These are phyloP conservation scores for Chaetomium tenue DNA, from an alignment of 495 filamentous ascomycete genomes.

Conservation along the genomic window DNA sequence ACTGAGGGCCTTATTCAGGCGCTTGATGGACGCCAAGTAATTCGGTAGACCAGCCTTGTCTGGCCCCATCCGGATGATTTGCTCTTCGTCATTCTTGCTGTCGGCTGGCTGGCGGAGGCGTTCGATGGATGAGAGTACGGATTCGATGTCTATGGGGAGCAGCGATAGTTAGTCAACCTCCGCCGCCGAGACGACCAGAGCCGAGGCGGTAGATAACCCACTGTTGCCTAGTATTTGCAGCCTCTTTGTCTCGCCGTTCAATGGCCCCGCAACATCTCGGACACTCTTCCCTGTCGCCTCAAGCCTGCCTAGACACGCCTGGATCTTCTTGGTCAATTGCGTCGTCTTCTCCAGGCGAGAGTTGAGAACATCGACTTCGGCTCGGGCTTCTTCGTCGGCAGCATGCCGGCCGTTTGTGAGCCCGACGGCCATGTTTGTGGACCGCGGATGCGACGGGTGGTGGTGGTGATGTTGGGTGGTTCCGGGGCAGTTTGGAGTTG, in stretches of 20 bases:
- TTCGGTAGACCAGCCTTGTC: constrained; percentile 75
- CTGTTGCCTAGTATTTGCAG: constrained; percentile 80
- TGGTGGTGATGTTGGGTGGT: constrained; percentile 4
- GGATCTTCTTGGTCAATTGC: constrained; percentile 88
- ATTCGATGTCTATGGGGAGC: constrained; percentile 68
- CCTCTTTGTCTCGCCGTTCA: constrained; percentile 87
- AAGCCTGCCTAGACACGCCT: constrained; percentile 77
- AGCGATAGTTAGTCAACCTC: constrained; percentile 24
- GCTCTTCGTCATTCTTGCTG: constrained; percentile 82
- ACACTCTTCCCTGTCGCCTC: constrained; percentile 86
- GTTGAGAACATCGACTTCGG: constrained; percentile 65
- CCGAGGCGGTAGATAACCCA: constrained; percentile 36
- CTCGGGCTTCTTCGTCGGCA: constrained; percentile 61
- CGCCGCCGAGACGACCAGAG: not conserved
- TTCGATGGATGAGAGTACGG: constrained; percentile 80
- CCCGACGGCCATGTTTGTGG: constrained; percentile 47
- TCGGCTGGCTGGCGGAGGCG: constrained; percentile 83
- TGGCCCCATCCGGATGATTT: constrained; percentile 82
- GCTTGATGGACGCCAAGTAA: constrained; percentile 85
- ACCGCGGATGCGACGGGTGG: constrained; percentile 12
- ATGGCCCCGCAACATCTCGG: constrained; percentile 85
- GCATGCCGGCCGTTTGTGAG: constrained; percentile 48
- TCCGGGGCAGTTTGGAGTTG: constrained; percentile 4
- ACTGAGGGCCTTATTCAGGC: constrained; percentile 73
- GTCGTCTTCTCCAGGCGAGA: constrained; percentile 62